Base-by-base conservation (phyloP, 1,284 basidiomycete species). In the Thelephora terrestris region DNA sequence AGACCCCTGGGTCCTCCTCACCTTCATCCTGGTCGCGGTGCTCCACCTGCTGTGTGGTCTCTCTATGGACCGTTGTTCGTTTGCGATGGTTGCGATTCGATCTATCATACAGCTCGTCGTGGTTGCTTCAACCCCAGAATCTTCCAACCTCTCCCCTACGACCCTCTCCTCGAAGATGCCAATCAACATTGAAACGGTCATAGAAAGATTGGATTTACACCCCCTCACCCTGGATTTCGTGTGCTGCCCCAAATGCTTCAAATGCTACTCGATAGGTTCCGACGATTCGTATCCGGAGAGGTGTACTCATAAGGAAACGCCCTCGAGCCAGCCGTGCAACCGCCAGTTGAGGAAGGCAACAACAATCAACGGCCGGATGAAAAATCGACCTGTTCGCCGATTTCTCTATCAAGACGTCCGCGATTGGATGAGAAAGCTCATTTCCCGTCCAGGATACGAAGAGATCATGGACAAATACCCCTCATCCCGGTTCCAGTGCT, bases 401-500 rank as follows among this genome's bases (percentile, higher is more conserved):
- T 48, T 5, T 20, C 32, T 48, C 16, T 44, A 48, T 35, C 58
- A 59, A 20, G 56, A 63, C 39, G 59, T 66, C 34, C 58, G 56
- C 2, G 54, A 64, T 34, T 70, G 65, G 57, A 12, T 69, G 7
- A 58, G 55, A 0, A 25, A 49, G 1, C 36, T 67, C 12, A 47
- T 65, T 1, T 53, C 58, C 32, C 48, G 57, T 1, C 53, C 48
- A 3, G 62, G 58, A 1, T 55, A 58, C 27, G 63, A 68, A 44
- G 51, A 52, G 17, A 54, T 47, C 1, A 53, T 68, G 56, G 63
- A 66, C 48, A 7, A 27, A 57, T 5, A 39, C 7, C 5, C 7
- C 37, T 36, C 34, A 36, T n/a, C 34, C n/a, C n/a, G 12, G 34
- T 36, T 36, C n/a, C 48, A 32, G 17, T 7, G 29, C 37, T 5